Evolutionary conservation across 306 rosid genomes (phyloP).

Genomic region (Geum urbanum): DNA sequence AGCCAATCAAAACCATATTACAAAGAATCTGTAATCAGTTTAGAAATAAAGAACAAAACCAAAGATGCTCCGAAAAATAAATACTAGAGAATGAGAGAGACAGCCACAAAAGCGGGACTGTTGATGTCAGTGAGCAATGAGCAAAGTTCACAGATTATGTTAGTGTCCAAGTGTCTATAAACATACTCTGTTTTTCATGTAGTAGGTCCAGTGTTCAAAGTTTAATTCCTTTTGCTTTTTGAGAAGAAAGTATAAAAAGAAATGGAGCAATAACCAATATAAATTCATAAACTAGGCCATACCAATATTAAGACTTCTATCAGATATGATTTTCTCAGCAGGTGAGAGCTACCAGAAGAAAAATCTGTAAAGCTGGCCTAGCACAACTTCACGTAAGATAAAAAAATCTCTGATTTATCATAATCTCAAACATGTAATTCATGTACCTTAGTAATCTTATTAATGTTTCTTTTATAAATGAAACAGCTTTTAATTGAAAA

Average conservation of each 20-base stretch:
- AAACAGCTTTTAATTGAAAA: no score
- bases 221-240: not conserved
- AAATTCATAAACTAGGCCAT: not conserved
- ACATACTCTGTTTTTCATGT: not conserved
- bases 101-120: no score
- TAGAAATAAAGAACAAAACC: not conserved
- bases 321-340: not conserved
- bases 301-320: not conserved
- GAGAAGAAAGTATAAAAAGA: not conserved
- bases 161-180: not conserved
- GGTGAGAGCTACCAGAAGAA: not conserved
- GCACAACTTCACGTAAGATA: not conserved
- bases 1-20: slow-evolving; percentile 3
- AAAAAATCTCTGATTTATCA: slow-evolving; percentile 6
- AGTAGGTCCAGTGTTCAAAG: not conserved
- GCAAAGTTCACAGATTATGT: not conserved
- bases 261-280: not conserved
- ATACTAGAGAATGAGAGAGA: not conserved
- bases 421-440: not conserved
- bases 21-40: not conserved
- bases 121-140: not conserved
- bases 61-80: not conserved
- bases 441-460: no score
- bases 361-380: not conserved
- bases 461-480: no score